These are phyloP conservation scores for Lumnitzera littorea DNA, from an alignment of 345 rosid genomes.

Conservation along the genomic window DNA sequence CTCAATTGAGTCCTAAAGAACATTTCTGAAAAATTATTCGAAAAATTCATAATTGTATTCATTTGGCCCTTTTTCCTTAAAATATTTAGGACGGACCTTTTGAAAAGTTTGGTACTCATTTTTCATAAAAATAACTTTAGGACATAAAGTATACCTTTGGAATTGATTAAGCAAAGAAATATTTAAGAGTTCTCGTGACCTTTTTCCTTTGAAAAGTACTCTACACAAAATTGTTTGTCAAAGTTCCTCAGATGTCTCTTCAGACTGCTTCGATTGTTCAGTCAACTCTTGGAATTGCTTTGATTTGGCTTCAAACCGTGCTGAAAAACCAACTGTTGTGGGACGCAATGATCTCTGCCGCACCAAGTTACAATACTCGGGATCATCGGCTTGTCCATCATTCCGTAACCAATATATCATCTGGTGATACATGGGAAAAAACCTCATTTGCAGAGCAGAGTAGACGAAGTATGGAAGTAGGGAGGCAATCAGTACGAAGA, in stretches of 20 bases:
- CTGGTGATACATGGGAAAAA: conserved; percentile 83
- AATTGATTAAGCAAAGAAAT: too few relatives aligned
- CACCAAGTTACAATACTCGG: conserved; percentile 70
- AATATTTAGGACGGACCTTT: too few relatives aligned
- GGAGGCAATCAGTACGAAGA: conserved; percentile 47
- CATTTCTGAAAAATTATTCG: too few relatives aligned
- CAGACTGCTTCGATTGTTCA: conserved; percentile 4
- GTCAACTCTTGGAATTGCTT: conserved; percentile 11
- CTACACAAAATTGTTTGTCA: neutral
- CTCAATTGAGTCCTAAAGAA: too few relatives aligned
- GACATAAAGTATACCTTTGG: too few relatives aligned
- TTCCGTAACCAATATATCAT: conserved; percentile 83
- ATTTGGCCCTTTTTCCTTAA: too few relatives aligned
- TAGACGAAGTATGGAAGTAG: conserved; percentile 65
- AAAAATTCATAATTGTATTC: too few relatives aligned
- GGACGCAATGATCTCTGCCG: conserved; percentile 73
- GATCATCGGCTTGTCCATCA: conserved; percentile 77
- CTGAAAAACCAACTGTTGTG: conserved; percentile 78
- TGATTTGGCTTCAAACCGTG: conserved; percentile 46
- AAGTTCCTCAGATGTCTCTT: conserved; percentile 8
- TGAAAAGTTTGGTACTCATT: too few relatives aligned
- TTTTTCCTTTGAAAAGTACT: too few relatives aligned
- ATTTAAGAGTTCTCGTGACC: too few relatives aligned
- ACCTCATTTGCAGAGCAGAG: conserved; percentile 64
- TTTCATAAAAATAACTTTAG: too few relatives aligned